These are phyloP conservation scores for Pichia manshurica DNA, from an alignment of 805 yeast genomes.

Conservation along the genomic window DNA sequence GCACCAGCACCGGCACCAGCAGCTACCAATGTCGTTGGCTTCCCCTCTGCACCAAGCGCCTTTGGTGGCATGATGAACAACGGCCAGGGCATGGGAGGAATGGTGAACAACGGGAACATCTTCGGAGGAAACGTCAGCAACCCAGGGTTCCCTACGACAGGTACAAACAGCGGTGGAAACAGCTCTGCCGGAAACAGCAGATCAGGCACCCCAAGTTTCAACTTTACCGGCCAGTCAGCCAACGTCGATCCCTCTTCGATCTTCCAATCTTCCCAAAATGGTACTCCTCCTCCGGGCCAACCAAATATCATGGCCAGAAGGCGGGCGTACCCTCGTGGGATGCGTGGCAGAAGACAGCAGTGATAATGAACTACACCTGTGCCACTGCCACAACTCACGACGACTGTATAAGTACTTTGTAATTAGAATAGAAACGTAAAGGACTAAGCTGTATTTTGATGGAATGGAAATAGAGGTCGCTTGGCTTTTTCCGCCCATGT, in stretches of 20 bases:
- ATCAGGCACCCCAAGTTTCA: constrained; percentile 29
- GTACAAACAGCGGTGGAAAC: constrained; percentile 1
- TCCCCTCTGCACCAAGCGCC: background rate
- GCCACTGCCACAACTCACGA: no score
- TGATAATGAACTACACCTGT: no score
- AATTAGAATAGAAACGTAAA: no score
- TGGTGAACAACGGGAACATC: background rate
- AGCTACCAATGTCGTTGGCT: background rate
- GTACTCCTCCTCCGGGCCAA: background rate
- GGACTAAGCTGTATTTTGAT: no score
- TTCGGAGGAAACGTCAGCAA: background rate
- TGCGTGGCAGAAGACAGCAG: constrained; percentile 4
- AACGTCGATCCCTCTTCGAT: constrained; percentile 26
- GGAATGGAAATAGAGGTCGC: no score
- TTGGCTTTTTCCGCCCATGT: no score
- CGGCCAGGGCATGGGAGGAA: background rate
- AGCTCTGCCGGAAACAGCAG: constrained; percentile 4
- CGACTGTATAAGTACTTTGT: no score
- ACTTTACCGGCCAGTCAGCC: constrained; percentile 27
- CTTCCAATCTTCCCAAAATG: constrained; percentile 18
- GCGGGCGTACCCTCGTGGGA: constrained; percentile 9
- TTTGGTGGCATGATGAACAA: background rate
- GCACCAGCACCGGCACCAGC: background rate
- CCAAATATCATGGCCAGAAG: background rate
- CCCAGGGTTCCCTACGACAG: background rate